Conservation (phyloP, 202 grass and related monocot species). For the Carex sylvatica region DNA sequence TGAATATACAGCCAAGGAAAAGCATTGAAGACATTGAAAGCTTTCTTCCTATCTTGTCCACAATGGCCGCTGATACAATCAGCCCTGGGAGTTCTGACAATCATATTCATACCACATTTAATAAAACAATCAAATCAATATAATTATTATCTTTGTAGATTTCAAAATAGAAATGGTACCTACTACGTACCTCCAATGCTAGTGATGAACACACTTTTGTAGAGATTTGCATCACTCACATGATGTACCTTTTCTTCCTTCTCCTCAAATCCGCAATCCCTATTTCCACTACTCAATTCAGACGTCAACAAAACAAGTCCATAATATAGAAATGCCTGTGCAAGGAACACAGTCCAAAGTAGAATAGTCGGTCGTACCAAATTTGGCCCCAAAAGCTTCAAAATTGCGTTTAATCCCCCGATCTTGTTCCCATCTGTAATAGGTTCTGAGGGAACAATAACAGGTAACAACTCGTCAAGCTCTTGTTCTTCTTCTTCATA, state of each 20-base stretch:
- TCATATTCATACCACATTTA: too few species aligned
- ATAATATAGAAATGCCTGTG: conserved; percentile 91
- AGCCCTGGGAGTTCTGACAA: conserved; percentile 81
- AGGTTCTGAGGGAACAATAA: conserved; percentile 43
- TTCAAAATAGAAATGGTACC: conserved; percentile 39
- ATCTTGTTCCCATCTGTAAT: conserved; percentile 49
- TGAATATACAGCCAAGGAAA: conserved; percentile 60
- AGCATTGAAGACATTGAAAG: conserved; percentile 70
- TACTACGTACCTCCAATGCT: conserved; percentile 95
- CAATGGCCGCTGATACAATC: conserved; percentile 64
- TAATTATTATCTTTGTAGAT: neutral
- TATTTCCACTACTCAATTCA: conserved; percentile 82
- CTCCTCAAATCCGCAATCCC: conserved; percentile 47
- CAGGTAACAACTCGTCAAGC: conserved; percentile 45
- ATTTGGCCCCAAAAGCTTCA: conserved; percentile 76
- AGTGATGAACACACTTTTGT: conserved; percentile 84
- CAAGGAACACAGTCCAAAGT: conserved; percentile 89
- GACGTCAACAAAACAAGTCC: conserved; percentile 84
- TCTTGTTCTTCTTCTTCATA: conserved; percentile 33
- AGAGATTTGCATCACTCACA: conserved; percentile 53
- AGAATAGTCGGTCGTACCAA: conserved; percentile 74
- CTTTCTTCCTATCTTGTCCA: conserved; percentile 86
- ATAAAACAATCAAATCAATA: too few species aligned
- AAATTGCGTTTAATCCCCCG: conserved; percentile 49
- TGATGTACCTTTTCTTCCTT: conserved; percentile 28